Base-by-base conservation (phyloP, 108 stramenopile genomes). In the Bacterosira constricta region DNA sequence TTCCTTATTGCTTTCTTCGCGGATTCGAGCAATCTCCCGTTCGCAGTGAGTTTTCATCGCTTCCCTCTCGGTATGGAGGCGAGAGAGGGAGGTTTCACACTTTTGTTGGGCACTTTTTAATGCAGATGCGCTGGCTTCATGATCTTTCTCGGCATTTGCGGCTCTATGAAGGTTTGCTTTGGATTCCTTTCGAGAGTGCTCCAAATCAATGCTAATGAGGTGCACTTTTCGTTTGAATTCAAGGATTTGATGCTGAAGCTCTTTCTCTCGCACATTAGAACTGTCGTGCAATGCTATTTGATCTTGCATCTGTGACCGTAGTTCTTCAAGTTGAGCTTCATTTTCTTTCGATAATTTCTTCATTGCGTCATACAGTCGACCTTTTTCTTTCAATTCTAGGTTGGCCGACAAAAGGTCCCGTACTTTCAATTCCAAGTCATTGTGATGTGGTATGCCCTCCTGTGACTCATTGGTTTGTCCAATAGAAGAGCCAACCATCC, bases 121-220 rank as follows among this genome's bases (percentile, higher is more conserved):
- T 38, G 46, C 36, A 17, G 47, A 49, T 8, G 36, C 63, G 6
- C 27, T 66, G 11, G 27, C 31, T 49, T 74, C 72, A 9, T 13
- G 34, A 0, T 79, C 66, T 23, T 62, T 73, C 44, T 74, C 77
- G 18, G 73, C 46, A n/a, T 60, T 68, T 26, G 68, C 58, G 12
- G 72, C 56, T 68, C 77, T 73, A 17, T 39, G 38, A 12, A 65
- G 25, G 26, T 61, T 27, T 1, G 68, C 50, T 10, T 50, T 56
- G 5, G 23, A 27, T 32, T 79, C 77, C 4, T 74, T 67, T 38
- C 44, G 36, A 27, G 60, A 30, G 17, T 61, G 52, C 13, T 74
- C 58, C 15, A 62, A 60, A 53, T 79, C 78, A 8, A 65, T 46
- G 4, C 21, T 56, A 39, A 66, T n/a, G 15, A 69, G 49, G 11